Conservation (phyloP, 306 rosid genomes). For the Rubus idaeus region DNA sequence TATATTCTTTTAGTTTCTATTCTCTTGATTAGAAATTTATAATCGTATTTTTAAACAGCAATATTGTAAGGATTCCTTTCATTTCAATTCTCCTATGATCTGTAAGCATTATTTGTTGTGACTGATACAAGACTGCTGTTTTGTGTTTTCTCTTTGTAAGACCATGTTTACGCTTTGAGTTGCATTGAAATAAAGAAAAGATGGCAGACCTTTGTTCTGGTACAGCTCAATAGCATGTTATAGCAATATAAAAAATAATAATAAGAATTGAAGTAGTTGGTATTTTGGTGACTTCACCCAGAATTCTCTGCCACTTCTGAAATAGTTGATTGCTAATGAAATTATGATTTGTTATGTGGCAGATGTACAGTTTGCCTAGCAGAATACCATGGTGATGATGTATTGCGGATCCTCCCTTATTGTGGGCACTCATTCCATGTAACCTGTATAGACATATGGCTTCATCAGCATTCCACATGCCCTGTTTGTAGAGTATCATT, state of each 20-base stretch:
- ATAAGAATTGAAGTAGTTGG: not conserved
- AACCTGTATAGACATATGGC: slow-evolving; percentile 89
- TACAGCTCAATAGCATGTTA: not conserved
- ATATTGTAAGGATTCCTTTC: not conserved
- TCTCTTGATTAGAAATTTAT: not conserved
- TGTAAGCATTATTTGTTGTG: not conserved
- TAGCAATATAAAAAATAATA: not conserved
- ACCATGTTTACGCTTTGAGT: not conserved
- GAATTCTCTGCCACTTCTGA: not conserved
- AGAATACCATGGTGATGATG: slow-evolving; percentile 71
- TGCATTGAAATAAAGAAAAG: not conserved
- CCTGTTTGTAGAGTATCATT: slow-evolving; percentile 87
- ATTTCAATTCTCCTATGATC: not conserved
- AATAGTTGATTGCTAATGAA: slow-evolving; percentile 18
- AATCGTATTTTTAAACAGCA: not conserved
- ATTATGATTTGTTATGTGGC: slow-evolving; percentile 26
- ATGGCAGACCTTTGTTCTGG: not conserved
- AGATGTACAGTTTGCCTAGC: slow-evolving; percentile 88
- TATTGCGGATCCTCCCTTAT: slow-evolving; percentile 78
- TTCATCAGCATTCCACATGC: slow-evolving; percentile 86
- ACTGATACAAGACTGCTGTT: not conserved
- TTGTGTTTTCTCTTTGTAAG: not conserved
- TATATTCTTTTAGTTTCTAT: not conserved
- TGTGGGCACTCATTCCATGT: slow-evolving; percentile 92
- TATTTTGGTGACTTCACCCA: not conserved